Evolutionary conservation across 176 grass and related monocot genomes (phyloP).

Genomic region (Phoenix roebelenii): DNA sequence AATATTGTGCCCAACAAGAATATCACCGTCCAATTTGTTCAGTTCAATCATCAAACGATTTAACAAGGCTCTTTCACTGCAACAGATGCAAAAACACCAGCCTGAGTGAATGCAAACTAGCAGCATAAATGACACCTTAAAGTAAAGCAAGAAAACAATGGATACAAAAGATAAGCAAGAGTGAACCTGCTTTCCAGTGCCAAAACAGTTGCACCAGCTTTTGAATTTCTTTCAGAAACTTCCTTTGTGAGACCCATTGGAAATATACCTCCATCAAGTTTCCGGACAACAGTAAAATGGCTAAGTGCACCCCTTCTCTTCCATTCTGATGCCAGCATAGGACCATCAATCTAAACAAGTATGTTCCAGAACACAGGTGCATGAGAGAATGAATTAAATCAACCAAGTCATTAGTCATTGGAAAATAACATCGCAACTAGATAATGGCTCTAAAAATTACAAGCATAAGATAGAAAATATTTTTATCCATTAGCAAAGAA

Average conservation of each 20-base stretch:
- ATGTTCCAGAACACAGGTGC: not conserved
- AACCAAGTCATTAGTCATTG: too few relatives aligned
- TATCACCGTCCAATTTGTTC: conserved; percentile 79
- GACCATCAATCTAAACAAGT: conserved; percentile 60
- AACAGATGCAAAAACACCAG: conserved; percentile 22
- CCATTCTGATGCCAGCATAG: conserved; percentile 79
- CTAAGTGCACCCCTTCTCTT: conserved; percentile 45
- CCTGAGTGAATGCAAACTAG: conserved; percentile 8
- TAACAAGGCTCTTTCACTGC: conserved; percentile 86
- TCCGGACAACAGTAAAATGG: conserved; percentile 91
- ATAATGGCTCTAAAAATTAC: too few relatives aligned
- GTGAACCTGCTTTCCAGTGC: conserved; percentile 72
- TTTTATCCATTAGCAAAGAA: not conserved
- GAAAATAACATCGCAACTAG: too few relatives aligned
- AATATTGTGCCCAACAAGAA: conserved; percentile 98
- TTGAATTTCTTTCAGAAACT: conserved; percentile 69
- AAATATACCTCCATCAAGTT: conserved; percentile 86
- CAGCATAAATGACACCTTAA: not conserved
- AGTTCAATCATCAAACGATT: conserved; percentile 96
- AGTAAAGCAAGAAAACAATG: conserved; percentile 6
- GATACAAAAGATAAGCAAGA: not conserved
- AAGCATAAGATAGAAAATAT: too few relatives aligned
- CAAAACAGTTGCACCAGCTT: conserved; percentile 53
- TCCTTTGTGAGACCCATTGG: conserved; percentile 77
- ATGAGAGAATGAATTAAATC: not conserved